Evolutionary conservation across 768 basidiomycete species (phyloP), one percentile per base, ranked within the genome.

Genomic region (Termitomyces sp.): DNA sequence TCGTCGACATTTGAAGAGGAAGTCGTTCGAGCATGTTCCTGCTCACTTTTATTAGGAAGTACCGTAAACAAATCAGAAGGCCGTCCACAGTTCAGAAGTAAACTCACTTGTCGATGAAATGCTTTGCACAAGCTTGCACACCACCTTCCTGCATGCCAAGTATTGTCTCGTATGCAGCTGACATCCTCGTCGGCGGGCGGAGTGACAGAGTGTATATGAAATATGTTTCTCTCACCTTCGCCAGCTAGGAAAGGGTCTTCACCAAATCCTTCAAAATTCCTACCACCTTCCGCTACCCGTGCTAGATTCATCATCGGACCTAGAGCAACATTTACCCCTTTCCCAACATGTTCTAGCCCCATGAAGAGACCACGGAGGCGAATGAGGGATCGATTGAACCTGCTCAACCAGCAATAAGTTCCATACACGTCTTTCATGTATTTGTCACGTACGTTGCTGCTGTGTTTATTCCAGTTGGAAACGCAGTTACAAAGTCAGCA

Each of bases 61-160:
- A 14, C 30, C 2, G 9, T 3, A 39, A 30, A 22, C 14, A 22
- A 9, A 58, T 26, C 16, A 27, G 43, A 27, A 27, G 22, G 5
- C 24, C 44, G 1, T 26, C 20, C n/a, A 18, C 36, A 22, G 4
- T 20, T 18, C 18, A 54, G 32, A 26, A 18, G 1, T 3, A 2
- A 3, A 74, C 82, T 40, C 54, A 88, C 87, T 90, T 90, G 71
- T 87, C 84, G 59, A 93, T 80, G 55, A 80, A 83, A 71, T 95
- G 93, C 70, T 95, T 95, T 13, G 91, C 91, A 56, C 88, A 91
- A 0, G 93, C 91, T 67, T 92, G 90, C 0, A 93, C 88, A 44
- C 94, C 93, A 10, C 74, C 80, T 33, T 76, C 65, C 67, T 97
- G 94, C 74, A 95, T 72, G 7, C 94, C 94, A 18, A 90, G 75